phyloP scores from a whole-genome alignment of 164 flowering plant genomes.

The Vitis vinifera region ASM3070453v1 NC_081813.1:6367001-6367500 shows the following conservation, averaged over 20 bases:
- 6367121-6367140: too few species aligned
- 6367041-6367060: too few species aligned
- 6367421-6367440: neutral
- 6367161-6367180: too few species aligned
- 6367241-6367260: neutral
- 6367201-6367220: too few species aligned
- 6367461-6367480: neutral
- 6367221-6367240: too few species aligned
- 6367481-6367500: neutral
- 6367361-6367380: neutral
- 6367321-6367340: neutral
- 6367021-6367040: too few species aligned
- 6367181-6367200: too few species aligned
- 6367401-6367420: neutral
- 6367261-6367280: neutral
- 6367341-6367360: neutral
- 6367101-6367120: too few species aligned
- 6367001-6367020: too few species aligned
- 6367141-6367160: too few species aligned
- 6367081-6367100: too few species aligned
- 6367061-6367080: too few species aligned
- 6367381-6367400: neutral
- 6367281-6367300: neutral
- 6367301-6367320: neutral
- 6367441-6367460: neutral